Base-by-base conservation (phyloP, 1,284 basidiomycete genomes). In the Apiotrichum porosum region DNA sequence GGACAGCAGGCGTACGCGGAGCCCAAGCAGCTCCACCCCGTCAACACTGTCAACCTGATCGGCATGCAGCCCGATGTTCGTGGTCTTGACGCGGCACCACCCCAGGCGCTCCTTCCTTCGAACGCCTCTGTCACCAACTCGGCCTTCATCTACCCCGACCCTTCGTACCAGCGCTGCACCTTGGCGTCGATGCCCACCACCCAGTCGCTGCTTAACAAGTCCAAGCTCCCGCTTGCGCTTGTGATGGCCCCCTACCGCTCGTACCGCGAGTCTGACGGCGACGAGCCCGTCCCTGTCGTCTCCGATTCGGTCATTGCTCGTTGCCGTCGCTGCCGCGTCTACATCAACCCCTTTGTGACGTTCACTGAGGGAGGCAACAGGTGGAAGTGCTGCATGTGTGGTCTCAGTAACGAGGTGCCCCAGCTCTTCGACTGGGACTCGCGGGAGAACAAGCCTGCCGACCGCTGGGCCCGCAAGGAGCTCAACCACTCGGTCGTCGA, bases 361-460 rank as follows among this genome's bases (percentile, higher is more conserved):
- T 99, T 98, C 71, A 92, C 97, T 67, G 95, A 99, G 69, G 92
- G 92, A 54, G 95, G 95, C 30, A 93, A 92, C 73, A 83, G 93
- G 78, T 97, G 95, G 95, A 89, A 95, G 71, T 99, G 95, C 73
- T 97, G 91, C 77, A 93, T 98, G 90, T 99, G 95, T 75, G 90
- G 87, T 64, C 85, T 98, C 80, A 88, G 88, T 50, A 99, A 99
- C 72, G 95, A 99, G 73, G 94, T 98, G 1, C 95, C 95, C 9
- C 93, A 97, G 68, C 79, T 97, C 46, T 98, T 98, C 68, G 95
- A 99, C 73, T 99, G 94, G 93, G 89, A 98, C 73, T 88, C 92
- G 69, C 81, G 80, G 51, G 84, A 83, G 59, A 97, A 95, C 69
- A 86, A 91, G 74, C 93, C 93, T 14, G 92, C 89, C 8, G 94